A percentile compares a stretch with the other conserved stretches of the same genome.
Conservation (phyloP, 2,329 filamentous ascomycete species). For the Teratosphaeriaceae sp. region DNA sequence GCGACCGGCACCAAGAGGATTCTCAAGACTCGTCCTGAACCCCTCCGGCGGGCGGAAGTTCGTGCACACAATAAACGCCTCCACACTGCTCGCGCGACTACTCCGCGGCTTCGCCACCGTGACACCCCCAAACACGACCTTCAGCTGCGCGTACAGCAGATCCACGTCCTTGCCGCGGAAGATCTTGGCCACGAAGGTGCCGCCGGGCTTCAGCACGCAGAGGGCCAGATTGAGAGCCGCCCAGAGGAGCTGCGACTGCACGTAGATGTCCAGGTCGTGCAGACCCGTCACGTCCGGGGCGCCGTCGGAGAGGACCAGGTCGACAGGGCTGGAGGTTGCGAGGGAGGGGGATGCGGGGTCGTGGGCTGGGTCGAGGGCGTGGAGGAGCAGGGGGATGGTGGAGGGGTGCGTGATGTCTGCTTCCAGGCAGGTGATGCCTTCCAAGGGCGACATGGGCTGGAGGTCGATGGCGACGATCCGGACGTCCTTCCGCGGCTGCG, state of each 20-base stretch:
- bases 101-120: constrained; percentile 90
- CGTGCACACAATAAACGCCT: constrained; percentile 93
- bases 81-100: constrained; percentile 90
- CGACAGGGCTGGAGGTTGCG: constrained; percentile 64
- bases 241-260: constrained; percentile 92
- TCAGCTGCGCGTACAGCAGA: constrained; percentile 86
- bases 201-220: constrained; percentile 85
- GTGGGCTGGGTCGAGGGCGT: constrained; percentile 68
- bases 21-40: constrained; percentile 68
- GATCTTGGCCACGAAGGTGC: constrained; percentile 97
- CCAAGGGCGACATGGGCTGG: constrained; percentile 89
- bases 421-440: constrained; percentile 84
- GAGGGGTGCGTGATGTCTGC: constrained; percentile 97
- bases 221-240: constrained; percentile 89
- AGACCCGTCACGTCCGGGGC: constrained; percentile 94
- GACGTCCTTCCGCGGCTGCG: constrained; percentile 46
- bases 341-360: constrained; percentile 29
- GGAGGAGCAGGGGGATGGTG: constrained; percentile 81
- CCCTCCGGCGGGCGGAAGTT: constrained; percentile 75
- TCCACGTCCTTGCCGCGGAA: constrained; percentile 95
- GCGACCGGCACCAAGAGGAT: constrained; percentile 53
- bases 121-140: constrained; percentile 81
- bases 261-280: constrained; percentile 96
- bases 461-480: constrained; percentile 95
- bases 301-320: constrained; percentile 91